Evolutionary conservation across 1,284 basidiomycete species (phyloP).

Genomic region (Butyriboletus appendiculatus): DNA sequence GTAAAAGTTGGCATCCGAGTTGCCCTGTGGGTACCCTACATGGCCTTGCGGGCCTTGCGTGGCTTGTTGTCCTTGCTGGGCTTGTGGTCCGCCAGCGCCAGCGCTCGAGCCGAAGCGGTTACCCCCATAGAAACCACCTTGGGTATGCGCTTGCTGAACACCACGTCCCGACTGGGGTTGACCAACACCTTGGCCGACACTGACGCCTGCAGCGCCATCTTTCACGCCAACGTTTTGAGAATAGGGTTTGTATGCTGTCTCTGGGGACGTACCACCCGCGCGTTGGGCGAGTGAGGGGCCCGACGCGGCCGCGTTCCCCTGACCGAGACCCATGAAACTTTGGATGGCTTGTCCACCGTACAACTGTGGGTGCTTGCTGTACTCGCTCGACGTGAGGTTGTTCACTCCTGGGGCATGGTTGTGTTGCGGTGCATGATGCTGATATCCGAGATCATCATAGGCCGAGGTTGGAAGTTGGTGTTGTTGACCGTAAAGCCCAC

Average conservation of each 20-base stretch:
- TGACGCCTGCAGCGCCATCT: constrained; percentile 54
- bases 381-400: constrained; percentile 56
- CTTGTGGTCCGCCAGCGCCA: constrained; percentile 42
- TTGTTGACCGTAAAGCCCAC: constrained; percentile 64
- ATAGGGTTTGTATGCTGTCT: constrained; percentile 74
- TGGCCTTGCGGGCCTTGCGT: constrained; percentile 62
- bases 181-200: constrained; percentile 42
- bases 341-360: constrained; percentile 66
- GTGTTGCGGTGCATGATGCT: constrained; percentile 53
- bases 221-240: constrained; percentile 52
- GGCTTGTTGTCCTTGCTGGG: constrained; percentile 45
- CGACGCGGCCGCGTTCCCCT: constrained; percentile 45
- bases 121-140: constrained; percentile 60
- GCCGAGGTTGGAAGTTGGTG: constrained; percentile 51
- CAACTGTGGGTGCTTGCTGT: constrained; percentile 59
- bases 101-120: constrained; percentile 58
- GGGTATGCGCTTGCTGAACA: constrained; percentile 46
- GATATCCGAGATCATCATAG: constrained; percentile 68
- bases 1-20: constrained; percentile 64
- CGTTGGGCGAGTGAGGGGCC: constrained; percentile 50
- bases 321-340: constrained; percentile 67
- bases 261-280: constrained; percentile 57
- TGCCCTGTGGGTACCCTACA: constrained; percentile 57
- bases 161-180: constrained; percentile 47
- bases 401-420: constrained; percentile 55